Evolutionary conservation across 106 monocot genomes (phyloP), one percentile per base, ranked within the genome.

Genomic region (Dendrobium chrysotoxum): DNA sequence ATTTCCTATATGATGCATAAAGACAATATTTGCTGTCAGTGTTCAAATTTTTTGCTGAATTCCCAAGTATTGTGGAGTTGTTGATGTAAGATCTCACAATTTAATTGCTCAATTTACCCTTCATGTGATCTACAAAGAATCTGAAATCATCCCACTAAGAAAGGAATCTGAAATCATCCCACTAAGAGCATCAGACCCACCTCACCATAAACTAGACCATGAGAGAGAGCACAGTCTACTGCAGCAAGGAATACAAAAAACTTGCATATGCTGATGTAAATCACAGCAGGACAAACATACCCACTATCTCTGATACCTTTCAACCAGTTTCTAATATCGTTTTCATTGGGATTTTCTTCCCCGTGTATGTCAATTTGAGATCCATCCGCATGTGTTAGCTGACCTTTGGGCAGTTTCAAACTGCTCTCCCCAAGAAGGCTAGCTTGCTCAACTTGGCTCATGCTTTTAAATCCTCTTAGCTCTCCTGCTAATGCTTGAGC

Each of bases 271-370:
- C 35, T 12, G n/a, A 5, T 70, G 4, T 15, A 35, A n/a, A 70
- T 16, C 15, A 16, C 30, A 70, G 12, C 70, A 38, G 8, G 15
- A 76, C 2, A 76, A 47, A 25, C 84, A 86, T 90, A 99, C 99
- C 99, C 93, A 80, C 99, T 99, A 67, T 99, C 99, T 82, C 99
- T 83, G 25, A 95, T 88, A 41, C 95, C 88, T 80, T 93, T 95
- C 70, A 99, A 80, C 99, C 99, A 99, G 76, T 99, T 99, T 79
- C 95, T 89, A 46, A 95, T 84, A 71, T 86, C 88, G 82, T 83
- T 91, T 88, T 95, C 95, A 82, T 83, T 88, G 76, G 90, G 84
- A 2, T 85, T 90, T 20, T 83, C 92, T 80, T 92, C 92, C 50
- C 38, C 83, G 47, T 83, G 85, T 64, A 82, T 78, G 55, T 96